phyloP scores from a whole-genome alignment of 2,329 filamentous ascomycete species.

The Pseudocercospora cruenta region DNA sequence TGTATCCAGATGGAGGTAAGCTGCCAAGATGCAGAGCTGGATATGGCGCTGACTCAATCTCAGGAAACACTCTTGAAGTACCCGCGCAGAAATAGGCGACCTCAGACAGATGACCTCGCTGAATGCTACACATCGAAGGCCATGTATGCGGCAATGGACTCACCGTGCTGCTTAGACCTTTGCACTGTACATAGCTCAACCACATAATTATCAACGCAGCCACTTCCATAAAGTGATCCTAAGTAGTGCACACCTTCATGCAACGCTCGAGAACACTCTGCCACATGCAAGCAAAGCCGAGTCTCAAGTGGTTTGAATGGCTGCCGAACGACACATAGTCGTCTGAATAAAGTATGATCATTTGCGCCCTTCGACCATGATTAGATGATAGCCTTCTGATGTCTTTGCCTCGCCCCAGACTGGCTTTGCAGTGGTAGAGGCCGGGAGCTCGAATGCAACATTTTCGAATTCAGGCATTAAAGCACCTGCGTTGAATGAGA shows the following conservation, averaged over 20 bases:
- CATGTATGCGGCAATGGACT: not conserved
- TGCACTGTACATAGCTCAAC: not conserved
- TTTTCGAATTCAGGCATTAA: constrained; percentile 72
- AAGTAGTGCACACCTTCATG: not conserved
- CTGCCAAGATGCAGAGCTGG: not conserved
- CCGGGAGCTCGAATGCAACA: constrained; percentile 69
- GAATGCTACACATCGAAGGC: not conserved
- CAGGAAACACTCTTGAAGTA: not conserved
- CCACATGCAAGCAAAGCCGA: not conserved
- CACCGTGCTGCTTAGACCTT: not conserved
- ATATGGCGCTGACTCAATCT: not conserved
- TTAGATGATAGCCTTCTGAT: constrained; percentile 75
- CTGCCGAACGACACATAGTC: not conserved
- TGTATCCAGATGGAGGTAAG: constrained; percentile 54
- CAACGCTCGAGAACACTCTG: not conserved
- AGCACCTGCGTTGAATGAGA: constrained; percentile 47
- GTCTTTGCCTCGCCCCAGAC: constrained; percentile 74
- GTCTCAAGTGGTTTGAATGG: not conserved
- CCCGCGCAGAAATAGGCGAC: not conserved
- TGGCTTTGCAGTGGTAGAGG: constrained; percentile 66
- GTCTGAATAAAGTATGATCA: constrained; percentile 32
- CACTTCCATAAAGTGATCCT: not conserved
- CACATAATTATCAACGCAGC: not conserved
- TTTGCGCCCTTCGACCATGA: constrained; percentile 74
- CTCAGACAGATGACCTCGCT: not conserved